Conservation (phyloP, 768 basidiomycete genomes). For the Leccinum olivaceopallidum region DNA sequence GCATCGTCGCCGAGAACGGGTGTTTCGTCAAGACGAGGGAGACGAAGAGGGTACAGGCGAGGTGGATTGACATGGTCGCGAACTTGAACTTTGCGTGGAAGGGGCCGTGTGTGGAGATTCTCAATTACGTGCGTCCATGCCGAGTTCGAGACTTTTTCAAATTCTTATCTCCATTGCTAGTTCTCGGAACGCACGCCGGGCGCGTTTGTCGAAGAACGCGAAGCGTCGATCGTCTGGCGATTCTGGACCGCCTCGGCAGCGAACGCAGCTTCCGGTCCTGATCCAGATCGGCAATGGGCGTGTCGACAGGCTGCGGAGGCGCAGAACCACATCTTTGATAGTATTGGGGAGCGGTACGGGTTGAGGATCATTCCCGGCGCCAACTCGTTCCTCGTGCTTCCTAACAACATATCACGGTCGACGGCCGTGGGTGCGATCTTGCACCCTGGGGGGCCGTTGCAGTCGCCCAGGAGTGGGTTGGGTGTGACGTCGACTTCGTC, state of each 20-base stretch:
- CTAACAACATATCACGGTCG: conserved; percentile 82
- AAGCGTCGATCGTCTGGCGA: conserved; percentile 82
- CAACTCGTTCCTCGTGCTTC: conserved; percentile 79
- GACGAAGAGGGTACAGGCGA: conserved; percentile 32
- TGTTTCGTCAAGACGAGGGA: conserved; percentile 71
- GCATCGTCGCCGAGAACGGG: conserved; percentile 88
- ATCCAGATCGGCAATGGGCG: conserved; percentile 75
- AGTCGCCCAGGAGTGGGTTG: conserved; percentile 34
- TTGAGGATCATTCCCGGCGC: conserved; percentile 80
- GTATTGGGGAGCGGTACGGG: conserved; percentile 80
- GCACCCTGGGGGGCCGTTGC: conserved; percentile 56
- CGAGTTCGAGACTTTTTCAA: neutral
- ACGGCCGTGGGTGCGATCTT: conserved; percentile 81
- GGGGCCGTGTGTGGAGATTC: conserved; percentile 73
- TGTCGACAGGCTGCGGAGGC: conserved; percentile 86
- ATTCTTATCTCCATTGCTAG: conserved; percentile 36
- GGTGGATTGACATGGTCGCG: conserved; percentile 80
- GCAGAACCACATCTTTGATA: conserved; percentile 91
- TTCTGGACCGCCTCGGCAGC: conserved; percentile 65
- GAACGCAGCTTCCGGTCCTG: conserved; percentile 27
- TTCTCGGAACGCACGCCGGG: conserved; percentile 89
- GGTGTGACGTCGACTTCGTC: conserved; percentile 28
- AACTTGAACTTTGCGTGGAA: conserved; percentile 85
- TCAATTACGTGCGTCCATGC: conserved; percentile 69
- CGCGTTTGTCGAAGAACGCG: conserved; percentile 80